A percentile compares a stretch with the other conserved stretches of the same genome.
These are phyloP conservation scores for Ehretia macrophylla DNA, from an alignment of 257 asterid genomes.

Conservation along the genomic window DNA sequence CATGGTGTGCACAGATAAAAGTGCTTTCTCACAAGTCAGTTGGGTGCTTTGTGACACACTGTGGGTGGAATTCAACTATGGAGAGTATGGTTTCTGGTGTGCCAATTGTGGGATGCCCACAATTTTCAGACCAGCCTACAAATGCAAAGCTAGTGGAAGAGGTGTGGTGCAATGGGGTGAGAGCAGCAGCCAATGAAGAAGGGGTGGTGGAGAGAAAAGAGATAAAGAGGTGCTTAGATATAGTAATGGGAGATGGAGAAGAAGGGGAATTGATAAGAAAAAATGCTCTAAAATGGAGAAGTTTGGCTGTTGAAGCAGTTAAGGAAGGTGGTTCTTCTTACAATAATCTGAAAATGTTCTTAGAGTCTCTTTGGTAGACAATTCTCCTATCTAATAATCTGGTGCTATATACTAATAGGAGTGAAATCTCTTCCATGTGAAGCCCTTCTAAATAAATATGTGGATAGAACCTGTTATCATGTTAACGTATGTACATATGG, in stretches of 20 bases:
- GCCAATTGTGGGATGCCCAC: constrained; percentile 48
- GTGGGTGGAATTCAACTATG: constrained; percentile 53
- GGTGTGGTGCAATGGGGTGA: constrained; percentile 52
- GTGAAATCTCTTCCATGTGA: too few species aligned
- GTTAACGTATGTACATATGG: too few species aligned
- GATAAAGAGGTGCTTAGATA: constrained; percentile 36
- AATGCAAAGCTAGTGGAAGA: constrained; percentile 58
- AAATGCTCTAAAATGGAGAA: constrained; percentile 40
- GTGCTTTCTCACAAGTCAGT: constrained; percentile 40
- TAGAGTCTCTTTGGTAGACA: too few species aligned
- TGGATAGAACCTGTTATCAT: too few species aligned
- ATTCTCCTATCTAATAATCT: too few species aligned
- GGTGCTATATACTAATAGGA: too few species aligned
- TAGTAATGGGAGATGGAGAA: constrained; percentile 45
- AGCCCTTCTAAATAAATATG: too few species aligned
- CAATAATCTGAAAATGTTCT: constrained; percentile 32
- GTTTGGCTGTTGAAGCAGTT: constrained; percentile 35
- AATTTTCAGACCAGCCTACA: constrained; percentile 44
- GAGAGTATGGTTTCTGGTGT: constrained; percentile 49
- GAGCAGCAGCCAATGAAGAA: constrained; percentile 36
- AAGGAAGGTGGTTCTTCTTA: constrained; percentile 47
- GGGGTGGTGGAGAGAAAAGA: constrained; percentile 33
- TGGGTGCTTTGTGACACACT: constrained; percentile 56
- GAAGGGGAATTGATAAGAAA: constrained; percentile 31
- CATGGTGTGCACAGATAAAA: constrained; percentile 55